phyloP scores from a whole-genome alignment of 148 eudicot species.

The Camellia sinensis region DNA sequence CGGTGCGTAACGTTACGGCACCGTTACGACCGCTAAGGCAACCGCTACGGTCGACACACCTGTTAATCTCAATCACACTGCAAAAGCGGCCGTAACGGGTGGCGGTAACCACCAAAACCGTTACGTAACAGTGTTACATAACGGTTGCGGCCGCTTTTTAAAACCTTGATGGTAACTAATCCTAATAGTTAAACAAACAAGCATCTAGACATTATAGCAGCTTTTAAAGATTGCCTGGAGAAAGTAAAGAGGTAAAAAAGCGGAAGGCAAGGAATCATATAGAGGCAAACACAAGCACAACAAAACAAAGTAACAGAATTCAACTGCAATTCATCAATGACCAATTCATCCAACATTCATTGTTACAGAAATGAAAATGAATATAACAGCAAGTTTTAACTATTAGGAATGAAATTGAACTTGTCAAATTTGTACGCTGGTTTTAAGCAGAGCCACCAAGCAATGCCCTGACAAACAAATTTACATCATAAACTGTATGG shows the following conservation, averaged over 20 bases:
- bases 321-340: background rate
- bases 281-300: background rate
- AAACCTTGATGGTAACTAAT: background rate
- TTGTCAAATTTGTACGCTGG: background rate
- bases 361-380: background rate
- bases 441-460: background rate
- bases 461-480: background rate
- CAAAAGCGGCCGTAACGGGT: no score
- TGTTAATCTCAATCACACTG: no score
- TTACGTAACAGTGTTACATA: no score
- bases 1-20: no score
- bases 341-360: background rate
- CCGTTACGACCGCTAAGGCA: no score
- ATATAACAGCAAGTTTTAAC: background rate
- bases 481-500: background rate
- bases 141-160: no score
- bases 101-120: no score
- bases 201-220: background rate
- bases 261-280: background rate
- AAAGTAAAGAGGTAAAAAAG: background rate
- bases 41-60: no score
- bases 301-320: background rate
- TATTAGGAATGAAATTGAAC: conserved; percentile 1
- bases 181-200: background rate
- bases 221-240: background rate